Conservation (phyloP, 352 stramenopile genomes). For the Phytophthora kernoviae region DNA sequence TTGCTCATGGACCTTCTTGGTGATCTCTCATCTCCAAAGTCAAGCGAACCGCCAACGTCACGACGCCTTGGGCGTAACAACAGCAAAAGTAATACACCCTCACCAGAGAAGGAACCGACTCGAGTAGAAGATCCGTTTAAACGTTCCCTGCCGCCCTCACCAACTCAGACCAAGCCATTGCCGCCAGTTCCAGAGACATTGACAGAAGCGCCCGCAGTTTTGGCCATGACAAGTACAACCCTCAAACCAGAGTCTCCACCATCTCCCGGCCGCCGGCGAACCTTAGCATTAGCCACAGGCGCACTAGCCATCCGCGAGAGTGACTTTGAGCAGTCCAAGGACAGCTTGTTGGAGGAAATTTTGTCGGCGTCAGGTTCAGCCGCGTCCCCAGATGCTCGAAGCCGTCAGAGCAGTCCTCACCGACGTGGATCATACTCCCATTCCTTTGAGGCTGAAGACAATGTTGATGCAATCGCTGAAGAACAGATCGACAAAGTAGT, state of each 20-base stretch:
- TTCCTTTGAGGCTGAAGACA: constrained; percentile 50
- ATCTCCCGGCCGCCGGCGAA: constrained; percentile 38
- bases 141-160: constrained; percentile 10
- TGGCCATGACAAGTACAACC: neutral
- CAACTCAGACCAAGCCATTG: constrained; percentile 9
- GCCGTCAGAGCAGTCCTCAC: constrained; percentile 16
- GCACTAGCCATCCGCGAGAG: constrained; percentile 49
- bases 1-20: constrained; percentile 59
- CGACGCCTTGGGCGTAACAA: constrained; percentile 10
- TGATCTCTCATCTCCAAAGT: constrained; percentile 40
- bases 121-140: constrained; percentile 16
- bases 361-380: constrained; percentile 28
- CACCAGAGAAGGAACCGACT: constrained; percentile 27
- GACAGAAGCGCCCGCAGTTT: constrained; percentile 4
- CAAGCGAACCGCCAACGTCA: constrained; percentile 11
- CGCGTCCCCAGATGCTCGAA: constrained; percentile 14
- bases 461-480: constrained; percentile 2
- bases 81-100: constrained; percentile 15
- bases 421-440: constrained; percentile 58
- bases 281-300: constrained; percentile 47
- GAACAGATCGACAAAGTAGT: neutral
- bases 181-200: constrained; percentile 10
- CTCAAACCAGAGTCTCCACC: constrained; percentile 11
- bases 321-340: constrained; percentile 75
- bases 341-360: constrained; percentile 69